Conservation (phyloP, 1,284 basidiomycete species). For the Ceratobasidium sp. region DNA sequence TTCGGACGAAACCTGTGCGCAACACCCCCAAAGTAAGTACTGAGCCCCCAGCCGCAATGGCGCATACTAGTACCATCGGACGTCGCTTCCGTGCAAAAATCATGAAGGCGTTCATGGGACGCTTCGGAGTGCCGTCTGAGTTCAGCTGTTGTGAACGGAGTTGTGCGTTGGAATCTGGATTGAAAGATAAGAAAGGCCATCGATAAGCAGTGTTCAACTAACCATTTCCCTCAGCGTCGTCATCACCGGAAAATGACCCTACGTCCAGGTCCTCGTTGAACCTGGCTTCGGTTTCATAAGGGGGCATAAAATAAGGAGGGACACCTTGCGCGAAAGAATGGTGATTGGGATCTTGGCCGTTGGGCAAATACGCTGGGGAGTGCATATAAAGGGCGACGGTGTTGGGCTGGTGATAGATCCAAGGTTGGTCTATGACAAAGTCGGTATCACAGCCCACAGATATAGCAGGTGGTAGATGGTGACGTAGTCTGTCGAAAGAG, state of each 20-base stretch:
- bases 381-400: conserved; percentile 1
- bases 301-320: conserved; percentile 13
- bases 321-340: conserved; percentile 19
- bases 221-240: conserved; percentile 29
- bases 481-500: conserved; percentile 38
- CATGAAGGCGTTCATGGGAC: conserved; percentile 92
- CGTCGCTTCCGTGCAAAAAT: conserved; percentile 68
- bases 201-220: background rate
- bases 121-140: conserved; percentile 79
- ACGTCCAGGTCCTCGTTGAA: conserved; percentile 34
- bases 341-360: conserved; percentile 27
- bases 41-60: conserved; percentile 6
- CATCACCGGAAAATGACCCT: conserved; percentile 22
- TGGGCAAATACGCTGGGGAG: conserved; percentile 13
- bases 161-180: conserved; percentile 36
- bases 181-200: background rate
- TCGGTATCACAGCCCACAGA: conserved; percentile 10
- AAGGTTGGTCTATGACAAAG: conserved; percentile 1
- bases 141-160: conserved; percentile 67
- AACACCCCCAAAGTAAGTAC: conserved; percentile 47
- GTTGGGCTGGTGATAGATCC: background rate
- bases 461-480: conserved; percentile 23
- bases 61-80: conserved; percentile 18
- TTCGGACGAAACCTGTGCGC: conserved; percentile 72
- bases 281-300: background rate